These are phyloP conservation scores for Glycyrrhiza uralensis DNA, from an alignment of 306 rosid genomes.

Conservation along the genomic window DNA sequence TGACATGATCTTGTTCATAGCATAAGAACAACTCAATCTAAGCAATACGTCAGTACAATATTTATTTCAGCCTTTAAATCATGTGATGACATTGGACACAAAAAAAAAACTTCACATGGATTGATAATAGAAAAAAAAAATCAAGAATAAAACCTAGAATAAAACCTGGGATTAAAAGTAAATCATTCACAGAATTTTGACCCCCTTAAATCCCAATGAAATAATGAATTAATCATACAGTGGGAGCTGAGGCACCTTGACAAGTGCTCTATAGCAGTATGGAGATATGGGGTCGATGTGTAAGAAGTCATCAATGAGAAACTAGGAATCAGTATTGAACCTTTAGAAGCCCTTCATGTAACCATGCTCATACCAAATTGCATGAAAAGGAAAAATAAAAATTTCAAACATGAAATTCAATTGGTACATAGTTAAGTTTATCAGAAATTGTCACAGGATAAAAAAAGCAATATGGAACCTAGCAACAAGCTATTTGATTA, in stretches of 20 bases:
- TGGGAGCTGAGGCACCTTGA: not conserved
- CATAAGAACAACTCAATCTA: conserved; percentile 3
- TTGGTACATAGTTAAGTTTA: not conserved
- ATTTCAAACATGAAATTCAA: not conserved
- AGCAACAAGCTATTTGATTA: not conserved
- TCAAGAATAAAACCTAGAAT: not conserved
- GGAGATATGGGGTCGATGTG: not conserved
- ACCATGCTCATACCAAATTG: not conserved
- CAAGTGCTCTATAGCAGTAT: not conserved
- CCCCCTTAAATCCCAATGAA: not conserved
- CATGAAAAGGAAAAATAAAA: conserved; percentile 13
- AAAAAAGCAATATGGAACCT: not conserved
- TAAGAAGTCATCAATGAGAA: not conserved
- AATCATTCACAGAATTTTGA: not conserved
- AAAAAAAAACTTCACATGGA: not conserved
- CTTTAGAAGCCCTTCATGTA: conserved; percentile 8
- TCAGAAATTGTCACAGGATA: not conserved
- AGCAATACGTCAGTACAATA: not conserved
- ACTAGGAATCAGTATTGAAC: not conserved
- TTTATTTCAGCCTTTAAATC: not conserved
- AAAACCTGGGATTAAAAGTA: not conserved
- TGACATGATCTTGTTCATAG: not conserved
- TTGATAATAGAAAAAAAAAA: not conserved
- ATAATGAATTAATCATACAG: not conserved
- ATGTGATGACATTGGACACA: not conserved